Base-by-base conservation (phyloP, 2,329 filamentous ascomycete species). In the Cladophialophora bantiana region DNA sequence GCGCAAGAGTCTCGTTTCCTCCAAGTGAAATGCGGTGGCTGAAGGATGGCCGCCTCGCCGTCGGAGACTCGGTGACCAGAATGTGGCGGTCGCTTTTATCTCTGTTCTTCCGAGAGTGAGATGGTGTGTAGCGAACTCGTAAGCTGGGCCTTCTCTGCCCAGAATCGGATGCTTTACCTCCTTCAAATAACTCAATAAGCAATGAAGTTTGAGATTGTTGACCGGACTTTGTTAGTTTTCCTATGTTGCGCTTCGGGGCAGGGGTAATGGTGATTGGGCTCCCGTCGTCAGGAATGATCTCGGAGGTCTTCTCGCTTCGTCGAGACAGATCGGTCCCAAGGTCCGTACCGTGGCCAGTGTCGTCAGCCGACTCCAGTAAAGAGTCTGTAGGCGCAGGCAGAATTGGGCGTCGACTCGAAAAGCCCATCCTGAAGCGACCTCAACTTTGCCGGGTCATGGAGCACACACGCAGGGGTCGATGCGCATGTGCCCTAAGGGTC, bases 121-220 rank as follows among this genome's bases (percentile, higher is more conserved):
- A 93, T 13, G 94, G 94, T 13, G 92, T 96, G 69, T 97, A 86
- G 72, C 89, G 86, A 62, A 92, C 90, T 73, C 90, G 83, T 62
- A 97, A 92, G 77, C 93, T 96, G 12, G 94, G 93, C 73, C 91
- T 89, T 73, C 90, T 89, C 73, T 88, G 86, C 38, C 83, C 81
- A 74, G 75, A 73, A 31, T 80, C 84, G 74, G 79, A 72, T 65
- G 73, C 83, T 78, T 92, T 94, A 70, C 89, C 88, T 72, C 89
- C 91, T 80, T 97, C 94, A 75, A 96, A 97, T 79, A 96, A 97
- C 81, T 97, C 94, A 75, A 97, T 97, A 74, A 97, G 84, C 72
- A 97, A 84, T 64, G 92, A 96, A 42, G 94, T 96, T 81, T 96
- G 93, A 54, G 92, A 96, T 73, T 87, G 79, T 53, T 86, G 78